Evolutionary conservation across 1,139 yeast genomes (phyloP).

Genomic region (Yarrowia galli): DNA sequence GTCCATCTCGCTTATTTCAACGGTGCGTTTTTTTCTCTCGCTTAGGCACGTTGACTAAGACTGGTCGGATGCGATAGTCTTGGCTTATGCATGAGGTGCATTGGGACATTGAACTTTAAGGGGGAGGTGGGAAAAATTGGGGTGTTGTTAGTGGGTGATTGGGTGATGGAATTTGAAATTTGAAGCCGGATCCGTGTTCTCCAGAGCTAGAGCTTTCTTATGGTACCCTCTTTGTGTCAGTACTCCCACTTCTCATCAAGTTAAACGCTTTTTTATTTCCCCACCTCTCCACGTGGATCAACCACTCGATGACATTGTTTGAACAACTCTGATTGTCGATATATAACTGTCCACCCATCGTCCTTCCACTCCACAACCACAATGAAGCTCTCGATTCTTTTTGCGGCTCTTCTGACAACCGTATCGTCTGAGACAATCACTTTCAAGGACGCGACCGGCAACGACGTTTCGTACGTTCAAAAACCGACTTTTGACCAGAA

Average conservation of each 20-base stretch:
- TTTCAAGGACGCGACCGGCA: slow-evolving; percentile 28
- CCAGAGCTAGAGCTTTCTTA: background rate
- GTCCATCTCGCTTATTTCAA: too few relatives aligned
- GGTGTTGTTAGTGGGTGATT: background rate
- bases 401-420: background rate
- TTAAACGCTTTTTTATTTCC: too few relatives aligned
- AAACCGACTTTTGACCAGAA: slow-evolving; percentile 13
- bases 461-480: slow-evolving; percentile 13
- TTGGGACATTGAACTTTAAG: slow-evolving; percentile 26
- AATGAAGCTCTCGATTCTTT: background rate
- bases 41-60: too few relatives aligned
- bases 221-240: too few relatives aligned
- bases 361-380: background rate
- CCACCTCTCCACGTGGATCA: slow-evolving; percentile 18
- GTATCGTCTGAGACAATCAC: slow-evolving; percentile 1
- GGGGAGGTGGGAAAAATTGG: background rate
- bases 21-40: too few relatives aligned
- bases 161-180: rapidly evolving
- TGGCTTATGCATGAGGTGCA: slow-evolving; percentile 15
- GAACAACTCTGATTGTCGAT: background rate
- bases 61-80: background rate
- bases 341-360: background rate
- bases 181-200: background rate
- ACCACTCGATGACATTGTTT: slow-evolving; percentile 16
- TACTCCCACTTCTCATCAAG: too few relatives aligned